phyloP scores from a whole-genome alignment of 1,139 yeast genomes.

The Taphrina sp. region DNA sequence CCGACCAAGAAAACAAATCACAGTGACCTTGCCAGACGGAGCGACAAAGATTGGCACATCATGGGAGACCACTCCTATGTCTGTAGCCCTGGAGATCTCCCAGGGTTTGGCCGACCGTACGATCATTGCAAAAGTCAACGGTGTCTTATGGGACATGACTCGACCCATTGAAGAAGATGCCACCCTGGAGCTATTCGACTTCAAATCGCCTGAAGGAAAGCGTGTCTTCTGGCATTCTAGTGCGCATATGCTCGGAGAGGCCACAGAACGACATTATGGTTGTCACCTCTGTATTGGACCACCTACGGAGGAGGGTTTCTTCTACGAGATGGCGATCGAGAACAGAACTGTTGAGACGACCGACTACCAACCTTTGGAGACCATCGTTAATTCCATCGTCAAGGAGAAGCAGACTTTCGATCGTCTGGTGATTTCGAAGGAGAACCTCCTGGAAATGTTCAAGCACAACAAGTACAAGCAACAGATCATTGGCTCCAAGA shows the following conservation, averaged over 20 bases:
- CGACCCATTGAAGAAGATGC: conserved; percentile 83
- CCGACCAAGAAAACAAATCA: conserved; percentile 59
- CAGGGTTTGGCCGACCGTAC: conserved; percentile 85
- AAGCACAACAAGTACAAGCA: conserved; percentile 94
- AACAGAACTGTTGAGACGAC: conserved; percentile 66
- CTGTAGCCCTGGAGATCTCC: conserved; percentile 79
- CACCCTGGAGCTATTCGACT: conserved; percentile 71
- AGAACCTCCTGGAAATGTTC: conserved; percentile 88
- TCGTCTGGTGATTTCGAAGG: conserved; percentile 89
- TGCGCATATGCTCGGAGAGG: conserved; percentile 97
- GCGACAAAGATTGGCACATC: conserved; percentile 71
- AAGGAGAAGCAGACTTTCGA: conserved; percentile 96
- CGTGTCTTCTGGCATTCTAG: conserved; percentile 98
- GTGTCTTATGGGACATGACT: conserved; percentile 89
- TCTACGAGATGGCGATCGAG: conserved; percentile 91
- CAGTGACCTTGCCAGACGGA: conserved; percentile 85
- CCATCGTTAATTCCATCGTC: conserved; percentile 84
- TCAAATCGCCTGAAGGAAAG: conserved; percentile 77
- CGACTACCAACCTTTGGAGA: conserved; percentile 82
- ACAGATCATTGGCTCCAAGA: conserved; percentile 76
- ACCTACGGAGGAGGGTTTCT: conserved; percentile 96
- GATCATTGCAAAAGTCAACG: conserved; percentile 87
- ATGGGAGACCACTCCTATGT: conserved; percentile 88
- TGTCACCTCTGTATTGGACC: conserved; percentile 94
- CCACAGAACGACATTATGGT: conserved; percentile 94